phyloP scores from a whole-genome alignment of 768 basidiomycete genomes.

The Suillus spraguei region DNA sequence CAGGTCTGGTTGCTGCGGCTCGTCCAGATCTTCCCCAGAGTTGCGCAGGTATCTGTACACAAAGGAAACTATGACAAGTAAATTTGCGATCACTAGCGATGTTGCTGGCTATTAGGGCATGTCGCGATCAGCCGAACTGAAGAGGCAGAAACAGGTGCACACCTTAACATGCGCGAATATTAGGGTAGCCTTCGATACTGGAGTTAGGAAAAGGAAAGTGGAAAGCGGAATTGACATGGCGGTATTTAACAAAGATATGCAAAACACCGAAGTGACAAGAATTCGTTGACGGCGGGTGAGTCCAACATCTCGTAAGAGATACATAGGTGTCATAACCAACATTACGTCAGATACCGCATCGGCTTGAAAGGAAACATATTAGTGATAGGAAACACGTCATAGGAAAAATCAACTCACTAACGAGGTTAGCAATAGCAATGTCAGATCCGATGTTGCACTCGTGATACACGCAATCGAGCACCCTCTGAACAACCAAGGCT shows the following conservation, averaged over 20 bases:
- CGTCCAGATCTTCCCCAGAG: background rate
- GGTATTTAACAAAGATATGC: slow-evolving; percentile 25
- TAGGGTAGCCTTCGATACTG: slow-evolving; percentile 9
- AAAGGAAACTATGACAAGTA: slow-evolving; percentile 2
- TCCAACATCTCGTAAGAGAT: slow-evolving; percentile 19
- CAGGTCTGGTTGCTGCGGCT: background rate
- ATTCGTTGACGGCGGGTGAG: slow-evolving; percentile 21
- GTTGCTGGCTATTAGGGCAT: background rate
- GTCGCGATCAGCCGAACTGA: background rate
- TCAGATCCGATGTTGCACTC: slow-evolving; percentile 5
- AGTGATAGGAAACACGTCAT: background rate
- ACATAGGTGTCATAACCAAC: slow-evolving; percentile 20
- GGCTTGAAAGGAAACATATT: slow-evolving; percentile 18
- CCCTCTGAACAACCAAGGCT: slow-evolving; percentile 22
- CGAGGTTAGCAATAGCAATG: slow-evolving; percentile 25
- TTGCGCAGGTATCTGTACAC: background rate
- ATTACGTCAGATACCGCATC: slow-evolving; percentile 24
- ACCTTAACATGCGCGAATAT: slow-evolving; percentile 30
- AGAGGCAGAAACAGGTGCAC: background rate
- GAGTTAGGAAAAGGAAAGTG: slow-evolving; percentile 19
- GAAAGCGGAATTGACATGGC: slow-evolving; percentile 27
- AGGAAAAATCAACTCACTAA: slow-evolving; percentile 21
- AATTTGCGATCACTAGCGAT: background rate
- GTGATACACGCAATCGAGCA: slow-evolving; percentile 16
- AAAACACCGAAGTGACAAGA: slow-evolving; percentile 25